Evolutionary conservation across 306 rosid species (phyloP), one percentile per base, ranked within the genome.

Genomic region (Prunus armeniaca): DNA sequence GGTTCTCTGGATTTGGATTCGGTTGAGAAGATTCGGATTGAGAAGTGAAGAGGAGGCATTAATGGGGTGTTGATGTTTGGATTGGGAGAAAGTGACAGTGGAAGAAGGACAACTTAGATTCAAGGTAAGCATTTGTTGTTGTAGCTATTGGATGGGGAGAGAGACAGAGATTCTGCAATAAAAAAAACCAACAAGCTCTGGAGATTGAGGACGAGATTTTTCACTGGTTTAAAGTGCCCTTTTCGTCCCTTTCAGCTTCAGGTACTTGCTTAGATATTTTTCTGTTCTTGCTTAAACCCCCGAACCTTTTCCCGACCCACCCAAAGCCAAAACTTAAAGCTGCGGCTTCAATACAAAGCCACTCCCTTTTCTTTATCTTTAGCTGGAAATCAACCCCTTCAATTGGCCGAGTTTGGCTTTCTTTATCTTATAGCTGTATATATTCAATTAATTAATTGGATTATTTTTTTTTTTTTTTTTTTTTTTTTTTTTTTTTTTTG

Each of bases 81-180:
- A 82, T 84, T 83, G 83, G 71, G 73, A 67, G 87, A 83, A 64
- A 84, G 80, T 24, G 87, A 86, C 72, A 11, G 90, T 12, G 75
- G 96, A 76, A 9, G 89, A 58, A 9, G 87, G 82, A 65, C 51
- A 71, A 61, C 30, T 68, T 76, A 76, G 79, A 82, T 83, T 87
- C 32, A 83, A 73, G 73, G 94, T 61, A 13, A 84, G 75, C 97
- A 93, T 93, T 74, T 76, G 75, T 27, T 52, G 8, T 65, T 75
- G 28, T 34, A 20, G 66, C 25, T 52, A 15, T 20, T 27, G 27
- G 49, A 28, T 12, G 72, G 50, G 28, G 56, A 32, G 75, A n/a
- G 86, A 67, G 81, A 54, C 47, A 67, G 66, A 64, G 85, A 19
- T 12, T 46, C 63, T 30, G 47, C 65, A 24, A 62, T 18, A 13